Percentiles rank a stretch among this genome's conserved stretches.
Evolutionary conservation across 2,329 filamentous ascomycete species (phyloP).

Genomic region (Beauveria medogensis): DNA sequence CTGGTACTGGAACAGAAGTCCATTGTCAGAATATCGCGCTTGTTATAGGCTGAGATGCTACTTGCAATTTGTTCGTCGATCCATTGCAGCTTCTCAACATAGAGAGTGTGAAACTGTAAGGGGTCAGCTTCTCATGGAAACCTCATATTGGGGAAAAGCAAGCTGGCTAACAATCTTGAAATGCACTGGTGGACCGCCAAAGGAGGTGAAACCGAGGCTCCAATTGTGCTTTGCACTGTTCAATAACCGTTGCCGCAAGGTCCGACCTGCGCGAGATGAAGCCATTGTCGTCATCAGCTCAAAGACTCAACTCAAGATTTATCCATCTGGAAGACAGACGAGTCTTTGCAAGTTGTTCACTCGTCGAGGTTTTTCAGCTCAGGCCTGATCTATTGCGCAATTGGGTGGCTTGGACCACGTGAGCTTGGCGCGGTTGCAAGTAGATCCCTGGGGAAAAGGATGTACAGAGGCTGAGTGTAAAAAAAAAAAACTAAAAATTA

Average conservation of each 20-base stretch:
- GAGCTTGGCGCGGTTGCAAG: background rate
- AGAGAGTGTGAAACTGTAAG: constrained; percentile 46
- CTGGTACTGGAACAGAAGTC: constrained; percentile 45
- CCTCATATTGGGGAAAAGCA: background rate
- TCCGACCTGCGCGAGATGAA: background rate
- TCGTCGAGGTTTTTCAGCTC: background rate
- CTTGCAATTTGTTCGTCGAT: constrained; percentile 59
- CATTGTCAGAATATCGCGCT: background rate
- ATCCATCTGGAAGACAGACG: too few species aligned
- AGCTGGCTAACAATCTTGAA: constrained; percentile 51
- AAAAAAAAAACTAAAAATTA: background rate
- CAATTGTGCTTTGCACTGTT: constrained; percentile 30
- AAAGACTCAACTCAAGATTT: background rate
- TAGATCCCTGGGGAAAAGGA: background rate
- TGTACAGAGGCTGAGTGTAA: background rate
- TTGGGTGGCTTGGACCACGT: constrained; percentile 5
- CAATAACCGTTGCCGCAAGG: background rate
- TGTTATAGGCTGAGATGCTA: background rate
- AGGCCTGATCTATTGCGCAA: background rate
- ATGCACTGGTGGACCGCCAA: constrained; percentile 62
- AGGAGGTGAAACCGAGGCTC: constrained; percentile 57
- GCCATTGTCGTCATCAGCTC: background rate
- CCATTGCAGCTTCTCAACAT: constrained; percentile 54
- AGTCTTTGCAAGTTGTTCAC: background rate
- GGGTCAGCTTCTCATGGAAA: background rate